Base-by-base conservation (phyloP, 2,329 filamentous ascomycete species). In the Rhynchosporium graminicola region DNA sequence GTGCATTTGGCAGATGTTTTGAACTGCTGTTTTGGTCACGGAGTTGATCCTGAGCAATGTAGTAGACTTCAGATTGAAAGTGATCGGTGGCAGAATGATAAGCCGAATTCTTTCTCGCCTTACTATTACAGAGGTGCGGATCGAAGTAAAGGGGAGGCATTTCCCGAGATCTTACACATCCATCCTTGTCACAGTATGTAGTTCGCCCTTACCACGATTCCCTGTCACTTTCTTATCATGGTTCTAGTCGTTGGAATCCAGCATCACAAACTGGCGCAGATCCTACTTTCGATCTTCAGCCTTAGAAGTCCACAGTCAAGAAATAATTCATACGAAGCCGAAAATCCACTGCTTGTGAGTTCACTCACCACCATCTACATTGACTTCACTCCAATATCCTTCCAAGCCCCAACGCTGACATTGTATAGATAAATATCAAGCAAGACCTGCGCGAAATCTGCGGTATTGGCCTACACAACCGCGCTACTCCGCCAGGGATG, bases 1-100 rank as follows among this genome's bases (percentile, higher is more conserved):
- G 79, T 85, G 3, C 82, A 86, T 67, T 85, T 84, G 59, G 84
- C 84, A n/a, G 83, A 87, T 64, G 83, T 87, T 0, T 74, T 88
- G 15, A 83, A 86, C 64, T 87, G 82, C 68, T 88, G 86, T 70
- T 88, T 87, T 67, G 79, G 80, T 1, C 75, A 78, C 15, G 71
- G 74, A 65, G 75, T 62, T 65, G 73, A 57, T 48, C 64, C 63
- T 64, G 70, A 42, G 2, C 67, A 73, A 26, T 85, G 83, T 76
- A 74, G 71, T 6, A 75, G 77, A 29, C 74, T 87, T 12, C 73
- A 78, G 10, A 72, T 77, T 5, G 81, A 80, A 61, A 78, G 79
- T 57, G 71, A 76, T 38, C 73, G 75, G 28, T 86, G 84, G 83
- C 69, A 76, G 13, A 70, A 74, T 5, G 73, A 73, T 31, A 77